Percentiles rank a stretch among this genome's conserved stretches.
Evolutionary conservation across 2,329 filamentous ascomycete genomes (phyloP).

Genomic region (Helicocarpus griseus): DNA sequence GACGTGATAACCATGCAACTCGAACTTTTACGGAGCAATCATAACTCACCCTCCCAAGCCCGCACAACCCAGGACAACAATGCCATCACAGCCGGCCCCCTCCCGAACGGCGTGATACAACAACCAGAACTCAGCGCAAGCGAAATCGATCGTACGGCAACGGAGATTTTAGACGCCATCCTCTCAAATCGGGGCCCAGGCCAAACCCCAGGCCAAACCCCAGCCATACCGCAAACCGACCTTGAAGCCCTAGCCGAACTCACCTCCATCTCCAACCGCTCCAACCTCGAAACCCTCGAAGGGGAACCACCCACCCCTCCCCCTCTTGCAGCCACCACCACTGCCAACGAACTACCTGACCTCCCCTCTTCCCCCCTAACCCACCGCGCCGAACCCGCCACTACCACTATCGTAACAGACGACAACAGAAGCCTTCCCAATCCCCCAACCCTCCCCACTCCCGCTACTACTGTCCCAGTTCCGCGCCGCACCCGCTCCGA

Average conservation of each 20-base stretch:
- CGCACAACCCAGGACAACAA: slow-evolving; percentile 5
- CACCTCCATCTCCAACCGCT: neutral
- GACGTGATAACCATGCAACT: slow-evolving; percentile 37
- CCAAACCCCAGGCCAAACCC: neutral
- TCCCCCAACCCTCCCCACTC: neutral
- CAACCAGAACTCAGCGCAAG: slow-evolving; percentile 15
- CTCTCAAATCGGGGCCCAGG: slow-evolving; percentile 16
- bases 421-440: slow-evolving; percentile 7
- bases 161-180: slow-evolving; percentile 28
- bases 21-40: slow-evolving; percentile 27
- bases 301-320: neutral
- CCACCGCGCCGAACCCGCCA: neutral
- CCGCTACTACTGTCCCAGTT: slow-evolving; percentile 14
- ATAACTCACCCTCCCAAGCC: slow-evolving; percentile 15
- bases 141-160: slow-evolving; percentile 17
- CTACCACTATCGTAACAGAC: neutral
- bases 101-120: slow-evolving; percentile 10
- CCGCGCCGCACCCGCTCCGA: slow-evolving; percentile 11
- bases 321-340: neutral
- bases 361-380: neutral
- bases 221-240: neutral
- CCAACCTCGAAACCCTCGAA: neutral
- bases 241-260: neutral
- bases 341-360: neutral
- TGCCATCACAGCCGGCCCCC: neutral